Base-by-base conservation (phyloP, 352 stramenopile species). In the Phytophthora megakarya region DNA sequence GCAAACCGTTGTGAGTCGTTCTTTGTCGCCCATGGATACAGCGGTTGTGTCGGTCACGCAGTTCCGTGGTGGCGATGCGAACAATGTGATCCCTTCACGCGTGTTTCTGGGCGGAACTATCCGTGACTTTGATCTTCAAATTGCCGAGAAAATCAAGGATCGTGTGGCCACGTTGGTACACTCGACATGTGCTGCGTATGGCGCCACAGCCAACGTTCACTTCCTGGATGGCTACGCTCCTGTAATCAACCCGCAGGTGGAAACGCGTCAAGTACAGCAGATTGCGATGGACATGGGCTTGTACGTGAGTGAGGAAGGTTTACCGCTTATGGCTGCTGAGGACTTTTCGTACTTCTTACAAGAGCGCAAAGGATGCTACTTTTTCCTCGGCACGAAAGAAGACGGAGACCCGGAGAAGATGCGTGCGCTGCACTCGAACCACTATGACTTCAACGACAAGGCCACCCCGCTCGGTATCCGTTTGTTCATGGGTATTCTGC, bases 81-180 rank as follows among this genome's bases (percentile, higher is more conserved):
- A 97, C 72, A 99, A 99, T 72, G 90, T 98, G 57, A 98, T 99
- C 66, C 93, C 96, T 13, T 77, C 76, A 1, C 85, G 70, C 9
- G 93, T 86, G 5, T 79, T 80, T 5, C 68, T 99, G 12, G 79
- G 75, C 13, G 96, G 96, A 28, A 99, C 96, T 10, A 97, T 98
- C 65, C 92, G 96, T 6, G 88, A 95, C 52, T 95, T 98, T 40
- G 92, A 95, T 59, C 79, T 90, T 7, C 80, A 96, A 50, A 82
- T 91, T 32, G 79, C 95, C 11, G 68, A 90, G 49, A 81, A 72
- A 18, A 84, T 99, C 49, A 87, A 93, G 53, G 69, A 85, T 19
- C 86, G 84, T 44, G 84, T 98, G 35, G 75, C 96, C 40, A 73
- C 82, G 47, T 84, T 98, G 56, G 87, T 95, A 1, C 73, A 88